Conservation (phyloP, 2,329 filamentous ascomycete species). For the Paecilomyces fulvus region DNA sequence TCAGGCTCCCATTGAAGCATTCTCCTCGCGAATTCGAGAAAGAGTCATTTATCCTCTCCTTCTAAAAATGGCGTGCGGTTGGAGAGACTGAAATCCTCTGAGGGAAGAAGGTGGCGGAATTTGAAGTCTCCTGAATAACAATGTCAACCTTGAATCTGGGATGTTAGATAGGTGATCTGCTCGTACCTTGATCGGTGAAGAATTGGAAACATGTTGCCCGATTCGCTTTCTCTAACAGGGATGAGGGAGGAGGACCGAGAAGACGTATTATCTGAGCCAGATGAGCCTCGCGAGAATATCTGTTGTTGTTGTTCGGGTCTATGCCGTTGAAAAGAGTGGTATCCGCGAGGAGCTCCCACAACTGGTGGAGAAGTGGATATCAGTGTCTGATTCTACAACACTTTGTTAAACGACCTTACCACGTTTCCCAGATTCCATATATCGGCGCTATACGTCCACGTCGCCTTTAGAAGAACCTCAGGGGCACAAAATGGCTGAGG, state of each 20-base stretch:
- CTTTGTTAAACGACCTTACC: slow-evolving; percentile 7
- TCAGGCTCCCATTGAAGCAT: slow-evolving; percentile 29
- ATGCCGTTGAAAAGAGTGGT: slow-evolving; percentile 20
- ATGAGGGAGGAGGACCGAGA: slow-evolving; percentile 15
- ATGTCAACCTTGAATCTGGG: slow-evolving; percentile 1
- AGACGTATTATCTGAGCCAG: slow-evolving; percentile 16
- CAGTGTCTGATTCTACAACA: neutral
- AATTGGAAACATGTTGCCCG: slow-evolving; percentile 1
- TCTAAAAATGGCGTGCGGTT: slow-evolving; percentile 13
- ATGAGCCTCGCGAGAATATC: slow-evolving; percentile 15
- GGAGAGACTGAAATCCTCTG: slow-evolving; percentile 9
- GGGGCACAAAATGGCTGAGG: slow-evolving; percentile 11
- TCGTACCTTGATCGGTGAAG: slow-evolving; percentile 11
- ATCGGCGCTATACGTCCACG: slow-evolving; percentile 24
- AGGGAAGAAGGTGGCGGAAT: slow-evolving; percentile 14
- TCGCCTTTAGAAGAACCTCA: slow-evolving; percentile 22
- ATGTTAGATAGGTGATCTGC: neutral
- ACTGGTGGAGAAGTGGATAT: slow-evolving; percentile 5
- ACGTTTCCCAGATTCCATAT: slow-evolving; percentile 27
- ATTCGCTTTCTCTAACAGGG: slow-evolving; percentile 6
- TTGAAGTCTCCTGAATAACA: slow-evolving; percentile 11
- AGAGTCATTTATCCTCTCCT: slow-evolving; percentile 22
- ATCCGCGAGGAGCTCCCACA: slow-evolving; percentile 25
- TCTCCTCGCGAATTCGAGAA: slow-evolving; percentile 19
- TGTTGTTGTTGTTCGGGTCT: slow-evolving; percentile 9